phyloP scores from a whole-genome alignment of 2,329 filamentous ascomycete species.

The Monilinia polystroma region DNA sequence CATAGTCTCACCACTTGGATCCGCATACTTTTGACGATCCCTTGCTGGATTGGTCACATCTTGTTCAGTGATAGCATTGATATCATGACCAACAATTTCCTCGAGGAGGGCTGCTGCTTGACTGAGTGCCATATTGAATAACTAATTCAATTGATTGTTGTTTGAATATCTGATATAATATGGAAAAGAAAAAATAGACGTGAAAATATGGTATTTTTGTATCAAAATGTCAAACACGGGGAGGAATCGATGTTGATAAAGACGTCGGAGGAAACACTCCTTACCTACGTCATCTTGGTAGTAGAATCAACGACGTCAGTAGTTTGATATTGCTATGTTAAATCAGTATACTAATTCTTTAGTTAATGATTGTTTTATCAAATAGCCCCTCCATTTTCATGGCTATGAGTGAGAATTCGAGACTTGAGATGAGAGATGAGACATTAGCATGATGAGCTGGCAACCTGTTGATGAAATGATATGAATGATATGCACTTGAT shows the following conservation, averaged over 20 bases:
- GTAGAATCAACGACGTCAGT: conserved; percentile 17
- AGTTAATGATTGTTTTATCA: conserved; percentile 3
- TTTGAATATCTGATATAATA: neutral
- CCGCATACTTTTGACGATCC: conserved; percentile 51
- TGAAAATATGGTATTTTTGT: neutral
- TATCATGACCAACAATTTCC: conserved; percentile 64
- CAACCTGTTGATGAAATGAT: too few species aligned
- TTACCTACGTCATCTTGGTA: conserved; percentile 9
- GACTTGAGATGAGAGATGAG: neutral
- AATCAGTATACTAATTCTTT: neutral
- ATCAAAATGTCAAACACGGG: neutral
- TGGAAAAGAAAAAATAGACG: neutral
- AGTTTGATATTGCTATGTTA: neutral
- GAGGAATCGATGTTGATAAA: neutral
- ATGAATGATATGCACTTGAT: too few species aligned
- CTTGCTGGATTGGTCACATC: conserved; percentile 64
- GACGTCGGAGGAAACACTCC: neutral
- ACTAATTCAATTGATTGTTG: neutral
- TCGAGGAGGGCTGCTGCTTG: conserved; percentile 69
- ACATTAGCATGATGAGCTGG: too few species aligned
- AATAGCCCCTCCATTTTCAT: neutral
- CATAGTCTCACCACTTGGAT: conserved; percentile 62
- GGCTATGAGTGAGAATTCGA: neutral
- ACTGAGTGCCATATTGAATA: conserved; percentile 53
- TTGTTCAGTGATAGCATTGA: conserved; percentile 64